Evolutionary conservation across 257 asterid genomes (phyloP), one percentile per base, ranked within the genome.

Genomic region (Catharanthus roseus): DNA sequence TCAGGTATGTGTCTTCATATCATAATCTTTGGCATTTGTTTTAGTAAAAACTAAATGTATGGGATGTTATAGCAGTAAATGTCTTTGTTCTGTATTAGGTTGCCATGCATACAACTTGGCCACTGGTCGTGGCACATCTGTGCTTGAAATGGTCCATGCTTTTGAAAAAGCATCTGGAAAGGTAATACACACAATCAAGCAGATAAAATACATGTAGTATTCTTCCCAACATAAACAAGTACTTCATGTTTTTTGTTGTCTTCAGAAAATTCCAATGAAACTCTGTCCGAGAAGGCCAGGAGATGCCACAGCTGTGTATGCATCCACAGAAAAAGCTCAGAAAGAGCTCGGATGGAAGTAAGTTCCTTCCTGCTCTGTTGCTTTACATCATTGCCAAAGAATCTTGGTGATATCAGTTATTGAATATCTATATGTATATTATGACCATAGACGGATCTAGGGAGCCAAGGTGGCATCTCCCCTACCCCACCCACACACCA

Each of bases 321-420:
- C 98, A 57, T 87, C 96, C 19, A 93, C 88, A 0, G 87, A 86
- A 68, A 93, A 86, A 79, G 97, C 96, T 41, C 85, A 69, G 74
- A 85, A 81, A 72, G 96, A 89, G 81, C 88, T 93, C 23, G 98
- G 98, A 38, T 93, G 97, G 97, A 89, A 86, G 98, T 93, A 81
- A 86, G 98, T 77, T 36, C 2, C 34, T 19, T 18, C 28, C 10
- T 61, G n/a, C 34, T 63, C 31, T 31, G 13, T 6, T 44, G 29
- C 21, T 54, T 47, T 47, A 47, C n/a, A 13, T 13, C n/a, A n/a
- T 47, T 47, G 53, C 42, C n/a, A n/a, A n/a, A n/a, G n/a, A n/a
- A n/a, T n/a, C n/a, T n/a, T n/a, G n/a, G n/a, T n/a, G n/a, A n/a
- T n/a, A n/a, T n/a, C n/a, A n/a, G n/a, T n/a, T n/a, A n/a, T n/a